Evolutionary conservation across 192 early-diverging fungal genomes (phyloP).

Genomic region (Backusella luteola): DNA sequence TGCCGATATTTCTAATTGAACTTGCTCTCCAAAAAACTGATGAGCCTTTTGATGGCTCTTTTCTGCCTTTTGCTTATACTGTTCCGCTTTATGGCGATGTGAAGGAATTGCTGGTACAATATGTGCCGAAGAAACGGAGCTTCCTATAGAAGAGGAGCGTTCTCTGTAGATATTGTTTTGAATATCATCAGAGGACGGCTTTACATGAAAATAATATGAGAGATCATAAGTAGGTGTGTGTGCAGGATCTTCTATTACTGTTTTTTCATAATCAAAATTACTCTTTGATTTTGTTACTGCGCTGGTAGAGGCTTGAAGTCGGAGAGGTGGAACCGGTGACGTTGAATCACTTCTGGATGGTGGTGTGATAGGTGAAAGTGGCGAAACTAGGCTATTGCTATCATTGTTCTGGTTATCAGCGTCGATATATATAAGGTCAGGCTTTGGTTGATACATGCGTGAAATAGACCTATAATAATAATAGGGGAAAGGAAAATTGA

Average conservation of each 20-base stretch:
- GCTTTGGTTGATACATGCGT: not conserved
- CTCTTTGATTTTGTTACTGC: not conserved
- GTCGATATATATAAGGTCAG: not conserved
- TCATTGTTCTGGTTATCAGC: not conserved
- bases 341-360: not conserved
- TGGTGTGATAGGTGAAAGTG: constrained; percentile 1
- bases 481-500: not conserved
- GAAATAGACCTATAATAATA: not conserved
- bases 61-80: not conserved
- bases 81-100: not conserved
- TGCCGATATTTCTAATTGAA: constrained; percentile 2
- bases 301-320: not conserved
- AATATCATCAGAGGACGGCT: not conserved
- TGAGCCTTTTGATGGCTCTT: constrained; percentile 5
- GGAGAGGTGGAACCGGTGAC: not conserved
- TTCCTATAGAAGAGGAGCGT: not conserved
- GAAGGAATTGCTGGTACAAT: not conserved
- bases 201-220: constrained; percentile 10
- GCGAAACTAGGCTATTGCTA: not conserved
- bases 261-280: not conserved
- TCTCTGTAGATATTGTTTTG: not conserved
- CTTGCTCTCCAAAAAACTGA: constrained; percentile 11
- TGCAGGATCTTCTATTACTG: not conserved
- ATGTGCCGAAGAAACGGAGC: not conserved
- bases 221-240: constrained; percentile 10